Conservation (phyloP, 345 rosid genomes). For the Pugionium dolabratum region DNA sequence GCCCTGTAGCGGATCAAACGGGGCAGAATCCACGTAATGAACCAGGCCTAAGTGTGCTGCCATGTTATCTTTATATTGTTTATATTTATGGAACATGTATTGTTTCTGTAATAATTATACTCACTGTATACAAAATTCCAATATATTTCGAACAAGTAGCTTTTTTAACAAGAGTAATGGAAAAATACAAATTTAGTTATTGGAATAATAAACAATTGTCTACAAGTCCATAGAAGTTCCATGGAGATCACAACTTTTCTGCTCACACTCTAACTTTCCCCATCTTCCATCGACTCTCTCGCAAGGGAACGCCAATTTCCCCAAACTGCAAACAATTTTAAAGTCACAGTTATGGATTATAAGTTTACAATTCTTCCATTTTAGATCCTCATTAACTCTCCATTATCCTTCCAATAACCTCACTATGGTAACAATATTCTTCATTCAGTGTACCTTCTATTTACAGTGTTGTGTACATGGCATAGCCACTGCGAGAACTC, state of each 20-base stretch:
- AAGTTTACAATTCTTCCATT: conserved; percentile 12
- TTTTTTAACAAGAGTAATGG: conserved; percentile 12
- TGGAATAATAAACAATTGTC: conserved; percentile 16
- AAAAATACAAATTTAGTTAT: too few species aligned
- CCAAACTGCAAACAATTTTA: conserved; percentile 52
- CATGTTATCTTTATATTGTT: too few species aligned
- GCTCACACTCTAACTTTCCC: conserved; percentile 98
- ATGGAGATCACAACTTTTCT: conserved; percentile 76
- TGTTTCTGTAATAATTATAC: conserved; percentile 4
- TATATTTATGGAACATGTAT: too few species aligned
- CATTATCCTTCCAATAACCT: neutral
- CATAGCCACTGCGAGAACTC: conserved; percentile 95
- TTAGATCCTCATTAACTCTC: neutral
- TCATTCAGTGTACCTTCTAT: conserved; percentile 62
- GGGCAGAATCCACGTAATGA: too few species aligned
- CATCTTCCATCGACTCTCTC: conserved; percentile 95
- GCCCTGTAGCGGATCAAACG: too few species aligned
- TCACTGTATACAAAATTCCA: neutral
- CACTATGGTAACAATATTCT: neutral
- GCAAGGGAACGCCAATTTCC: conserved; percentile 66
- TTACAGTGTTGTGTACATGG: conserved; percentile 83
- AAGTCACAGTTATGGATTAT: conserved; percentile 2
- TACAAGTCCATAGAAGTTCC: conserved; percentile 49
- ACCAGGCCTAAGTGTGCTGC: too few species aligned
- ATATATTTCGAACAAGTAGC: conserved; percentile 1